These are phyloP conservation scores for Fusarium tupiense DNA, from an alignment of 2,329 filamentous ascomycete genomes.

Conservation along the genomic window DNA sequence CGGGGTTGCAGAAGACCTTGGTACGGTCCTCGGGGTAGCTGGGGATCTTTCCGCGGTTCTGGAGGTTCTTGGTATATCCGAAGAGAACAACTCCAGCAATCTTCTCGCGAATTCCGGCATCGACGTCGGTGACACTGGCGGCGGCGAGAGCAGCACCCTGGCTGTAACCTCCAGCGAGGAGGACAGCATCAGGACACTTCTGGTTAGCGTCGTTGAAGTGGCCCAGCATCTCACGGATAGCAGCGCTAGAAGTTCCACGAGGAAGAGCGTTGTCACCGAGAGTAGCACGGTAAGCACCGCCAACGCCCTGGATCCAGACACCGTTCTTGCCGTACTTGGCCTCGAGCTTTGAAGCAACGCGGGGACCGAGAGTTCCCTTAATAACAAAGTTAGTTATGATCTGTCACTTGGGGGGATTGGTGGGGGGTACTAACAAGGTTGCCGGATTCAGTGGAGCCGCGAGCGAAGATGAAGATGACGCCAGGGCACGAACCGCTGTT, in stretches of 20 bases:
- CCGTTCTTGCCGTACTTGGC: slow-evolving; percentile 35
- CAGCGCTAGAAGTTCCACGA: slow-evolving; percentile 48
- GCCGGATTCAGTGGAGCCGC: slow-evolving; percentile 51
- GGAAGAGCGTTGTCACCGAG: slow-evolving; percentile 51
- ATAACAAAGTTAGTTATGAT: neutral
- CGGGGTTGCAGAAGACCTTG: slow-evolving; percentile 51
- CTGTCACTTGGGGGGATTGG: neutral
- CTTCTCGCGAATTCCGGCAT: slow-evolving; percentile 44
- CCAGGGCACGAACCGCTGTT: slow-evolving; percentile 46
- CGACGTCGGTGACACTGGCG: slow-evolving; percentile 50
- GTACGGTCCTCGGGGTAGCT: slow-evolving; percentile 49
- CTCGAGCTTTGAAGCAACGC: slow-evolving; percentile 44
- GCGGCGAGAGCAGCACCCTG: slow-evolving; percentile 58
- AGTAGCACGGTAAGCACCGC: slow-evolving; percentile 50
- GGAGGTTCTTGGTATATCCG: slow-evolving; percentile 56
- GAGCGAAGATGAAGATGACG: slow-evolving; percentile 53
- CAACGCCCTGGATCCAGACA: slow-evolving; percentile 57
- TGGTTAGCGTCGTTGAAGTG: slow-evolving; percentile 52
- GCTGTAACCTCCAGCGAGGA: slow-evolving; percentile 55
- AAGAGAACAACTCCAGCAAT: slow-evolving; percentile 51
- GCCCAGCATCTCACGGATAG: slow-evolving; percentile 53
- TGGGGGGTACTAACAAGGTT: slow-evolving; percentile 47
- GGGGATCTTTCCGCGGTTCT: slow-evolving; percentile 52
- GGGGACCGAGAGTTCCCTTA: slow-evolving; percentile 47
- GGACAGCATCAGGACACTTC: slow-evolving; percentile 55